Conservation (phyloP, 441 rosid species). For the Gossypium aridum region DNA sequence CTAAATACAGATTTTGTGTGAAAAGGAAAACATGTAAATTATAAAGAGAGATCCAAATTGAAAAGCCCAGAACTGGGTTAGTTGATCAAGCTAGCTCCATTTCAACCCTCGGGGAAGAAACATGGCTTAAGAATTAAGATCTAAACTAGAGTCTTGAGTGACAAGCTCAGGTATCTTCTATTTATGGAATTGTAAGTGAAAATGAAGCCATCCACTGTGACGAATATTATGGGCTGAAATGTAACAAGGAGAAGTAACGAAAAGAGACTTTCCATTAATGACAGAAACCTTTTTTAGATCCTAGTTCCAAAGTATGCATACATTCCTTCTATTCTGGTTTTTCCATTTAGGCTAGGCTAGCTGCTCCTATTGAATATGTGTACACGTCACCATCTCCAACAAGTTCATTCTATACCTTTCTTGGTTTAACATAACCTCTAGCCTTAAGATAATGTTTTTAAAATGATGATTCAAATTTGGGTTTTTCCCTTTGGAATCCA, state of each 20-base stretch:
- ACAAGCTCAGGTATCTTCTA: background rate
- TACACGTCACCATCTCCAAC: slow-evolving; percentile 10
- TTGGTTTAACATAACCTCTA: slow-evolving; percentile 4
- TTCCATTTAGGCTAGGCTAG: background rate
- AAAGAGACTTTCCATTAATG: slow-evolving; percentile 9
- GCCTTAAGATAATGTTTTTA: background rate
- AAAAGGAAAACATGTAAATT: background rate
- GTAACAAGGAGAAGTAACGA: background rate
- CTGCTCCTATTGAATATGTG: background rate
- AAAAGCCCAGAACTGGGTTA: background rate
- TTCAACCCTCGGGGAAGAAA: background rate
- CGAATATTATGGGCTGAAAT: background rate
- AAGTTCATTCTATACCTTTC: slow-evolving; percentile 38
- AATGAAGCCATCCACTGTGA: background rate
- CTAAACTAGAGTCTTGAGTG: background rate
- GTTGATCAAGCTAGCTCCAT: background rate
- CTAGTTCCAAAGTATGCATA: background rate
- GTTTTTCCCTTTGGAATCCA: background rate
- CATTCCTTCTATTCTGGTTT: slow-evolving; percentile 13
- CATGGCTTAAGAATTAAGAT: background rate
- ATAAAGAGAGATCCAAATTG: background rate
- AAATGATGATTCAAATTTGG: slow-evolving; percentile 4
- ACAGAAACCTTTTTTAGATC: background rate
- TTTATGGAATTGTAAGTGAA: background rate
- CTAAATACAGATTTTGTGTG: background rate